Percentiles rank a stretch among this genome's conserved stretches.
Conservation (phyloP, 139 green algal species). For the Eudorina sp. region DNA sequence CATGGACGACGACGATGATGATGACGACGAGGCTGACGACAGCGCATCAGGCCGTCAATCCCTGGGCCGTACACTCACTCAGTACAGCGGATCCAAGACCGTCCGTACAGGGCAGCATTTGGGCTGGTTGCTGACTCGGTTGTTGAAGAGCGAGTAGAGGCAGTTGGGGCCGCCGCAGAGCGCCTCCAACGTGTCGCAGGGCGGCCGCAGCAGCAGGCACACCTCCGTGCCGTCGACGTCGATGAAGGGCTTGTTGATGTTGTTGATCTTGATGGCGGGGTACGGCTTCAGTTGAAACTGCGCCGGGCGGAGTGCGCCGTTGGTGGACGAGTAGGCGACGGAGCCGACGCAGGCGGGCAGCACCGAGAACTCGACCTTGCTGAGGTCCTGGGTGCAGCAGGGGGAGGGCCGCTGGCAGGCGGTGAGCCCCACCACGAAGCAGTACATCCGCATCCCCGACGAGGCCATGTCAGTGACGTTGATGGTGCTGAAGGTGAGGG, state of each 20-base stretch:
- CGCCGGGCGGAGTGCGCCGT: constrained; percentile 15
- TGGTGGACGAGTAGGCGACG: constrained; percentile 38
- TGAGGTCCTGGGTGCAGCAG: constrained; percentile 43
- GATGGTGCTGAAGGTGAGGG: not conserved
- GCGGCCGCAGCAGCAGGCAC: constrained; percentile 45
- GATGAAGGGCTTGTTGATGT: not conserved
- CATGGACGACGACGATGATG: too few relatives aligned
- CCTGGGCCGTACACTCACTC: too few relatives aligned
- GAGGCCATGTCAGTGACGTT: not conserved
- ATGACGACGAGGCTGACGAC: too few relatives aligned
- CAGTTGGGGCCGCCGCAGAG: constrained; percentile 43
- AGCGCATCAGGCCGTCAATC: too few relatives aligned
- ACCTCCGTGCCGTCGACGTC: constrained; percentile 23
- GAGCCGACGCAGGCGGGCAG: constrained; percentile 36
- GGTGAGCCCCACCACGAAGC: constrained; percentile 21
- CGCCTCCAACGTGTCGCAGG: constrained; percentile 30
- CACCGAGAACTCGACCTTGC: constrained; percentile 54
- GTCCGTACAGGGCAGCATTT: constrained; percentile 58
- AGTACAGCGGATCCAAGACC: not conserved
- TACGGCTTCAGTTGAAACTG: constrained; percentile 54
- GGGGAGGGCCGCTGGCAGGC: not conserved
- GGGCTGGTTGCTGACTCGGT: not conserved
- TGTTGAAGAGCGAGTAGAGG: constrained; percentile 54
- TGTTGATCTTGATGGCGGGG: constrained; percentile 53
- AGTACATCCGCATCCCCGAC: constrained; percentile 45